A percentile compares a stretch with the other conserved stretches of the same genome.
phyloP scores from a whole-genome alignment of 2,329 filamentous ascomycete genomes.

The Trichoderma koningii region DNA sequence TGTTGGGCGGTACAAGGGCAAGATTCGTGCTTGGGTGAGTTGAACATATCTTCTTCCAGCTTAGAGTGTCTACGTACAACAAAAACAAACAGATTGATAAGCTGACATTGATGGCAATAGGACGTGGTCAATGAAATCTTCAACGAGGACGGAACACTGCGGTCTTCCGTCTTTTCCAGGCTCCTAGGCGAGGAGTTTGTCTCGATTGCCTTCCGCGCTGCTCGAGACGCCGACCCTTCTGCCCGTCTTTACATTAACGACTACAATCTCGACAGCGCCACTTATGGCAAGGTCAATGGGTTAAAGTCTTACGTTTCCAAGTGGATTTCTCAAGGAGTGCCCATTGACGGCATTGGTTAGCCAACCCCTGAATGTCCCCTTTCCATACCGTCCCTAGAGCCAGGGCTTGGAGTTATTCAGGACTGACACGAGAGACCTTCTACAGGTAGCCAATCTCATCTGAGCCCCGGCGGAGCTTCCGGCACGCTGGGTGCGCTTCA shows the following conservation, averaged over 20 bases:
- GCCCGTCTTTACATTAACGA: conserved; percentile 15
- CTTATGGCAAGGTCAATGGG: conserved; percentile 1
- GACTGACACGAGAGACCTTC: background rate
- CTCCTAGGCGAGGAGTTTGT: conserved; percentile 12
- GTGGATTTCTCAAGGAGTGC: conserved; percentile 18
- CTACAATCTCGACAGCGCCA: conserved; percentile 7
- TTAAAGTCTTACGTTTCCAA: conserved; percentile 9
- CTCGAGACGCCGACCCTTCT: conserved; percentile 5
- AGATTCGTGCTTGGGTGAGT: conserved; percentile 15
- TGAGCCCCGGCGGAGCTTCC: conserved; percentile 4
- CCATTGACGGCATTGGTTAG: conserved; percentile 15
- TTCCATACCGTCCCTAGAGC: background rate
- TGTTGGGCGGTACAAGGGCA: conserved; percentile 15
- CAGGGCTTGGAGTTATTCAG: background rate
- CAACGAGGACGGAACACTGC: conserved; percentile 14
- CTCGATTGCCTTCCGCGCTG: conserved; percentile 8
- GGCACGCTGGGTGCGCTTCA: conserved; percentile 1
- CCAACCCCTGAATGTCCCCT: background rate
- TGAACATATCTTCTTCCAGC: too few species aligned
- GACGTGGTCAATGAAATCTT: conserved; percentile 17
- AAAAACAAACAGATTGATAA: background rate
- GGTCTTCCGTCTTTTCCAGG: conserved; percentile 13
- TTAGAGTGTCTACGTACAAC: too few species aligned
- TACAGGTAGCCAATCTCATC: conserved; percentile 8
- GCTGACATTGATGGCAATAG: background rate